Percentiles rank a stretch among this genome's conserved stretches.
These are phyloP conservation scores for Panaeolus cyanescens DNA, from an alignment of 768 basidiomycete species.

Conservation along the genomic window DNA sequence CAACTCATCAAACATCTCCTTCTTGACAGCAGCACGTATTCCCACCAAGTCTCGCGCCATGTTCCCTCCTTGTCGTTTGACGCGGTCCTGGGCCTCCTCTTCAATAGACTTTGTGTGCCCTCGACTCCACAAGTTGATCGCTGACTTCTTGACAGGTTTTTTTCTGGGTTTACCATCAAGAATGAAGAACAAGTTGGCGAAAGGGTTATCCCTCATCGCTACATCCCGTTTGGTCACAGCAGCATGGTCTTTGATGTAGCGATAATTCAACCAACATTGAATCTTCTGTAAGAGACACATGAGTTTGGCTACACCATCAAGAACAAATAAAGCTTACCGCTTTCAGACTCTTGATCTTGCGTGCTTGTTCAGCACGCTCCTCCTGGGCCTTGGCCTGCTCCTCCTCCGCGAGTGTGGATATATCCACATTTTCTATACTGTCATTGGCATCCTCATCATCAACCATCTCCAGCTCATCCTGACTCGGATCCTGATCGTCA, in stretches of 20 bases:
- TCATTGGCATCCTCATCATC: neutral
- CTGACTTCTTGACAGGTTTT: neutral
- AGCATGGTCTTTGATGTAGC: neutral
- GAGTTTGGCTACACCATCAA: neutral
- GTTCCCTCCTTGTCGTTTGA: neutral
- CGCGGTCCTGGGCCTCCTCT: too few relatives aligned
- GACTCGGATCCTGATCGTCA: slow-evolving; percentile 4
- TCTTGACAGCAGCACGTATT: neutral
- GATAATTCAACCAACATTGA: slow-evolving; percentile 6
- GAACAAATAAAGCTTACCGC: neutral
- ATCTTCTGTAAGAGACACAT: neutral
- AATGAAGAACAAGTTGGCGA: neutral
- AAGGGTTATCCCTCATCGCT: neutral
- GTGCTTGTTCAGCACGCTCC: neutral
- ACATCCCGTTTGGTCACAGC: neutral
- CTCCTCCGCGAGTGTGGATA: neutral
- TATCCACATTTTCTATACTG: too few relatives aligned
- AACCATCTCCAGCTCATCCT: slow-evolving; percentile 6
- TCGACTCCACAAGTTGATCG: neutral
- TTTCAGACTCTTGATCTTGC: neutral
- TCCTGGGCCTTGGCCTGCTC: neutral
- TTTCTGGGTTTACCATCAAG: neutral
- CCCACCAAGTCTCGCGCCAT: neutral
- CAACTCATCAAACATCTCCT: slow-evolving; percentile 6
- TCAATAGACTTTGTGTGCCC: neutral